Evolutionary conservation across 164 flowering plant species (phyloP), one percentile per base, ranked within the genome.

Genomic region (Nelumbo lutea): DNA sequence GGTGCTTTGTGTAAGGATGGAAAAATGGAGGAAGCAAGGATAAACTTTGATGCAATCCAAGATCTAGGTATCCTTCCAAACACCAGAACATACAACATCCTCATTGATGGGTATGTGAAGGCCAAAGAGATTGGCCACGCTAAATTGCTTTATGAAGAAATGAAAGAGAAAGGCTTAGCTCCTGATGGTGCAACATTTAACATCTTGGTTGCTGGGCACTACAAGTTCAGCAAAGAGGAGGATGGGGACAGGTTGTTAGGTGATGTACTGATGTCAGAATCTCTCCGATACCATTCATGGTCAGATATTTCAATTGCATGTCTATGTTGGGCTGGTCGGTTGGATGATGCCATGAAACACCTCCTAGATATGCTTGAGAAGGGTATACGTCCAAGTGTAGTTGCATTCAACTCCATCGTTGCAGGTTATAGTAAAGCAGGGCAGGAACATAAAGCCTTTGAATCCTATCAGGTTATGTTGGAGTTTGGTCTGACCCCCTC

Each of bases 91-190:
- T 95, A 88, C 65, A 95, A 93, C 66, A 68, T 85, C 14, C 65
- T 95, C 67, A 85, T 93, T 72, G 78, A 86, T 79, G 98, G 99
- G 39, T 87, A 86, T 79, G 90, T 84, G 5, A 95, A 95, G 74
- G 89, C 94, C 8, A 80, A 88, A 72, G 90, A 93, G 41, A 76
- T 90, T 51, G 73, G 67, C 65, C 79, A 77, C 62, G 97, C 97
- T 14, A 83, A 79, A 62, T 55, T 62, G 63, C 78, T 89, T 58
- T 87, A 78, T 71, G 80, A 79, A 64, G 95, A 90, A 69, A 95
- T 95, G 98, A 80, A 69, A 64, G 77, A 59, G 47, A 82, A 76
- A 14, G 90, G 86, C 67, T 43, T 95, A 48, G 58, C 82, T 47
- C 91, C 95, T 46, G 96, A 92, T 79, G 77, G 84, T 72, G 68